Conservation (phyloP, 1,284 basidiomycete species). For the Crepidotus sp. region DNA sequence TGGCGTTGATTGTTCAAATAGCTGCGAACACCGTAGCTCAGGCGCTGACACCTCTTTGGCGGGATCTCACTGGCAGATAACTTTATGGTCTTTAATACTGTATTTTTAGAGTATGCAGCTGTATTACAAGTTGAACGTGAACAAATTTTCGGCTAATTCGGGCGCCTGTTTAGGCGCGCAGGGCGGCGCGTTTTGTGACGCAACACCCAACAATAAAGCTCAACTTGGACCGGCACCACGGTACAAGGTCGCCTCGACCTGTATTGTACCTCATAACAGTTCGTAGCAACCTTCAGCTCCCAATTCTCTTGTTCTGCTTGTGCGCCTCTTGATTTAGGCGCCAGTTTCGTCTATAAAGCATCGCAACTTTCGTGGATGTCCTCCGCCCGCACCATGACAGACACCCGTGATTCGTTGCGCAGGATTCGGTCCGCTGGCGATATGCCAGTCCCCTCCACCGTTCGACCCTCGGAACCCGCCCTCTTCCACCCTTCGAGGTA, state of each 20-base stretch:
- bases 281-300: neutral
- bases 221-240: too few species aligned
- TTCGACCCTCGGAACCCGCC: slow-evolving; percentile 9
- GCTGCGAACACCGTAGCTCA: slow-evolving; percentile 53
- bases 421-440: slow-evolving; percentile 14
- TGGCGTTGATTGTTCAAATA: slow-evolving; percentile 7
- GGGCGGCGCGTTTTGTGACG: too few species aligned
- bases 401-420: slow-evolving; percentile 12
- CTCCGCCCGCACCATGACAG: slow-evolving; percentile 7
- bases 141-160: neutral
- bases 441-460: slow-evolving; percentile 2
- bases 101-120: slow-evolving; percentile 15
- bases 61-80: slow-evolving; percentile 30
- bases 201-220: neutral
- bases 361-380: neutral
- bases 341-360: neutral
- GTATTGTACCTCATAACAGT: neutral
- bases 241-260: neutral
- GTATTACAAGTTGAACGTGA: slow-evolving; percentile 2
- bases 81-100: slow-evolving; percentile 1
- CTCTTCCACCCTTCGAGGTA: slow-evolving; percentile 7
- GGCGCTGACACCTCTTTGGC: slow-evolving; percentile 53
- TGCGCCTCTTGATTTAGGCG: slow-evolving; percentile 2
- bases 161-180: too few species aligned
- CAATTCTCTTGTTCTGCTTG: neutral